Base-by-base conservation (phyloP, 106 monocot genomes). In the Dioscorea dumetorum region DNA sequence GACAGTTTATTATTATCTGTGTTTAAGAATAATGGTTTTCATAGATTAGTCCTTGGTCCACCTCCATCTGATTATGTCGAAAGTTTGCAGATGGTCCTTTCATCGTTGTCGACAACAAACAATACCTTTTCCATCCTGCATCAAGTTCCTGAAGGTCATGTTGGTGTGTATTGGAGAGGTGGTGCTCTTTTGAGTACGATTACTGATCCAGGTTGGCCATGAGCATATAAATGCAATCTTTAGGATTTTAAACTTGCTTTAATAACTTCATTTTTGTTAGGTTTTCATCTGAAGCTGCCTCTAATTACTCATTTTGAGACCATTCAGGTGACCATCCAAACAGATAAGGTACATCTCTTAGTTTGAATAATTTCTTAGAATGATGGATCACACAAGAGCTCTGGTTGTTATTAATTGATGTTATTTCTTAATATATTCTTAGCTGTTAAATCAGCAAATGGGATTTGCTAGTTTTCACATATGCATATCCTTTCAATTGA, bases 71-170 rank as follows among this genome's bases (percentile, higher is more conserved):
- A 28, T 28, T 28, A 28, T 28, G 28, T 28, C 28, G 3, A 69
- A 69, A 13, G 2, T 57, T 63, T 34, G 34, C 71, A 84, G 90
- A 21, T 84, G 24, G 21, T 79, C 24, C 60, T 87, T 60, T 72
- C 73, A 12, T 76, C 78, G 20, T 41, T 72, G 12, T 63, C 71
- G 33, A 62, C 74, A 31, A 51, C 58, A 59, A 61, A 50, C 20
- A 31, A 66, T 66, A 67, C 64, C 16, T 75, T 73, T 60, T 78
- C 82, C 24, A 72, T 99, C 19, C 61, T 99, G 70, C 97, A 99
- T 76, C 93, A 93, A 93, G 93, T 99, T 73, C 92, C 99, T 58
- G 93, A 99, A 85, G 99, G 99, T 35, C 90, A 99, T 83, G 93
- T 99, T 79, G 99, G 99, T 57, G 90, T 74, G n/a, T 99, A 99